These are phyloP conservation scores for Penicillium sp. DNA, from an alignment of 2,329 filamentous ascomycete genomes.

Conservation along the genomic window DNA sequence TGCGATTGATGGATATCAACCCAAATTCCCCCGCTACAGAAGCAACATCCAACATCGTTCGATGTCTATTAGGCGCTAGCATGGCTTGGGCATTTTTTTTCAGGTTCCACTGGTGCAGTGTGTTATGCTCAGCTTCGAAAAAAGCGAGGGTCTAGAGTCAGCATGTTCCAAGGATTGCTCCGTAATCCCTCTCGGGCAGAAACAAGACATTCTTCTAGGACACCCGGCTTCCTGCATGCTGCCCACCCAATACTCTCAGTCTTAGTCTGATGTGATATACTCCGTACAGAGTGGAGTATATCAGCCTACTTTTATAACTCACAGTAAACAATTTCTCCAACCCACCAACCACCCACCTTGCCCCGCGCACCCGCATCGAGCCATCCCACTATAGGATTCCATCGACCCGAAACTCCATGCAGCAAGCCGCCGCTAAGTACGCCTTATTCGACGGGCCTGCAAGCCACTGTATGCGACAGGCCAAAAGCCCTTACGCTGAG, in stretches of 20 bases:
- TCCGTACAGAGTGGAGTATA: not conserved
- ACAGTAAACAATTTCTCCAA: not conserved
- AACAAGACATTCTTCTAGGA: not conserved
- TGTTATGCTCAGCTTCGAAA: not conserved
- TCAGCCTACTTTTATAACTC: not conserved
- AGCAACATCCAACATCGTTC: not conserved
- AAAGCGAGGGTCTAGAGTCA: not conserved
- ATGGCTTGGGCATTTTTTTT: not conserved
- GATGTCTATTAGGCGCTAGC: not conserved
- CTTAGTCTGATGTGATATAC: not conserved
- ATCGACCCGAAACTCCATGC: not conserved
- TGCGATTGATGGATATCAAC: not conserved
- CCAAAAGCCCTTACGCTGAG: not conserved
- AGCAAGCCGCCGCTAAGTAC: constrained; percentile 3
- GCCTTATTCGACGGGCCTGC: not conserved
- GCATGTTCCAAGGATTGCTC: not conserved
- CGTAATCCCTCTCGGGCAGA: not conserved
- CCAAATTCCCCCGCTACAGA: not conserved
- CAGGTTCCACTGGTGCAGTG: not conserved
- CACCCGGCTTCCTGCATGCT: not conserved
- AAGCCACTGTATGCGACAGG: not conserved
- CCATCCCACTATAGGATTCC: not conserved
- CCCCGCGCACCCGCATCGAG: not conserved
- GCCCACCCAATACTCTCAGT: not conserved
- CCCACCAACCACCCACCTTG: not conserved